Conservation (phyloP, 2,329 filamentous ascomycete species). For the Colletotrichum lentis region DNA sequence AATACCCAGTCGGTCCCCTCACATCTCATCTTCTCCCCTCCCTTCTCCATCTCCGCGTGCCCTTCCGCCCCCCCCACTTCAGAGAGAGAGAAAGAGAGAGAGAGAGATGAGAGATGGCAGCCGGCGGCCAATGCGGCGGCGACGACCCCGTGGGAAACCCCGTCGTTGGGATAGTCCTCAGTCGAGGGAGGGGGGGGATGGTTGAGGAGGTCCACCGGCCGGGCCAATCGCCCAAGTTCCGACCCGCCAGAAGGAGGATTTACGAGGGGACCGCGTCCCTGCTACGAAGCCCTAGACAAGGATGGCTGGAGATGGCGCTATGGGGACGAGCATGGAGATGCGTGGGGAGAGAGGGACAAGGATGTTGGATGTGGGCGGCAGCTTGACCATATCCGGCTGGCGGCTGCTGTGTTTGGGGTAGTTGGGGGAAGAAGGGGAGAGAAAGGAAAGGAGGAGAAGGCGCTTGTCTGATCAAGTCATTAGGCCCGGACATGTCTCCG, state of each 20-base stretch:
- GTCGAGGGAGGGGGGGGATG: background rate
- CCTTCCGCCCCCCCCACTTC: constrained; percentile 4
- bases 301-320: constrained; percentile 21
- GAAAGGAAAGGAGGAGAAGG: too few relatives aligned
- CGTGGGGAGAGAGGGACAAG: constrained; percentile 26
- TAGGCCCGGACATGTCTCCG: background rate
- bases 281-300: constrained; percentile 22
- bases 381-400: constrained; percentile 26
- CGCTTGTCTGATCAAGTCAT: too few relatives aligned
- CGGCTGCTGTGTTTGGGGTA: constrained; percentile 27
- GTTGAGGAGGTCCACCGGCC: background rate
- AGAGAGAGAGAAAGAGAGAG: too few relatives aligned
- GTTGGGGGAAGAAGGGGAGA: constrained; percentile 24
- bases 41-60: background rate
- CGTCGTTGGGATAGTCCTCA: background rate
- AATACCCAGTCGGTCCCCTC: background rate
- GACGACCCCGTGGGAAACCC: constrained; percentile 25
- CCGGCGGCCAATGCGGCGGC: constrained; percentile 26
- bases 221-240: constrained; percentile 32
- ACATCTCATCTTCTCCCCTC: constrained; percentile 8
- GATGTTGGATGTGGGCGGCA: constrained; percentile 29
- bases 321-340: constrained; percentile 35
- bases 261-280: constrained; percentile 14
- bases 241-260: constrained; percentile 27
- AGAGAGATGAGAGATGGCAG: constrained; percentile 33